Evolutionary conservation across 805 yeast species (phyloP).

Genomic region (Teunomyces stri): DNA sequence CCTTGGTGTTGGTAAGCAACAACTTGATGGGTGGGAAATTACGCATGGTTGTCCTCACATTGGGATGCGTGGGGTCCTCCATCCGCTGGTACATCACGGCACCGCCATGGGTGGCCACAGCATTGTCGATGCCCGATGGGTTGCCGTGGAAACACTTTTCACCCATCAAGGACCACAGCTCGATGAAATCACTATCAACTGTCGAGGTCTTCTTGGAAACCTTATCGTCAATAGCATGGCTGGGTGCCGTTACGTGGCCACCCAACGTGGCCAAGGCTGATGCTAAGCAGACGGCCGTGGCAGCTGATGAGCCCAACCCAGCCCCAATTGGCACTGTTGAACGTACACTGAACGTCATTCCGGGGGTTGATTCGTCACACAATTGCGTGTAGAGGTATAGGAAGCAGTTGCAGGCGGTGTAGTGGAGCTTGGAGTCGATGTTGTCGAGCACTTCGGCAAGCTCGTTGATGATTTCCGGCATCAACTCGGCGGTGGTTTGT

Average conservation of each 20-base stretch:
- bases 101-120: slow-evolving; percentile 94
- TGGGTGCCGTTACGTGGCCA: slow-evolving; percentile 47
- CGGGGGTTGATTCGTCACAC: slow-evolving; percentile 46
- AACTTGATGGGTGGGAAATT: slow-evolving; percentile 73
- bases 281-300: slow-evolving; percentile 80
- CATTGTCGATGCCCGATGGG: slow-evolving; percentile 95
- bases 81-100: slow-evolving; percentile 85
- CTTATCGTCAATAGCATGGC: slow-evolving; percentile 31
- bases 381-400: slow-evolving; percentile 69
- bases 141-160: slow-evolving; percentile 95
- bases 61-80: slow-evolving; percentile 49
- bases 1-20: slow-evolving; percentile 76
- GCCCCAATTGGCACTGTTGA: slow-evolving; percentile 95
- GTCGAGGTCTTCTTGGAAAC: slow-evolving; percentile 20
- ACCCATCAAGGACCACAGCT: slow-evolving; percentile 87
- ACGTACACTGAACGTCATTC: slow-evolving; percentile 61
- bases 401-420: slow-evolving; percentile 79
- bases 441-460: slow-evolving; percentile 44
- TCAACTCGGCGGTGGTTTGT: slow-evolving; percentile 49
- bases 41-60: slow-evolving; percentile 64
- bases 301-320: slow-evolving; percentile 93
- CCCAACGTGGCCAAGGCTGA: slow-evolving; percentile 68
- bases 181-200: slow-evolving; percentile 53
- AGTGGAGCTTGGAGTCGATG: slow-evolving; percentile 57
- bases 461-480: slow-evolving; percentile 54